These are phyloP conservation scores for Trametes coccinea DNA, from an alignment of 768 basidiomycete species.

Conservation along the genomic window DNA sequence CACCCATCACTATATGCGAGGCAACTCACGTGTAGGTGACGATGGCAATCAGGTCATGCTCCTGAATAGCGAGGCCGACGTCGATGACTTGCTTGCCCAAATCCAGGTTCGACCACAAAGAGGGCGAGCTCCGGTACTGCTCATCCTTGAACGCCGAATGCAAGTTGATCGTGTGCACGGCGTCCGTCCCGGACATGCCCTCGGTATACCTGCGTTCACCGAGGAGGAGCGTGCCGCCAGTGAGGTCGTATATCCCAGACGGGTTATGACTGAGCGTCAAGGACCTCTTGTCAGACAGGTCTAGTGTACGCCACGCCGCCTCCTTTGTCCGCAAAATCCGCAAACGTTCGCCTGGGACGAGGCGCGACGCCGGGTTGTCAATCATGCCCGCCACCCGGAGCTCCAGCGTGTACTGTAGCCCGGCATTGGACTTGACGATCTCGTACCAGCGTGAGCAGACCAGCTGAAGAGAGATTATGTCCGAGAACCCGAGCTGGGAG, in stretches of 20 bases:
- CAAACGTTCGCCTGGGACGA: slow-evolving; percentile 18
- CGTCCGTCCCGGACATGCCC: slow-evolving; percentile 15
- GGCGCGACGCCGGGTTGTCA: slow-evolving; percentile 21
- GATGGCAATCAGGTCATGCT: slow-evolving; percentile 28
- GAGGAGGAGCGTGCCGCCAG: slow-evolving; percentile 26
- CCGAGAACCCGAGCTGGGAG: slow-evolving; percentile 2
- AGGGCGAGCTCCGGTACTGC: neutral
- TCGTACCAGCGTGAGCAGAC: slow-evolving; percentile 7
- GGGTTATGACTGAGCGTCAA: slow-evolving; percentile 19
- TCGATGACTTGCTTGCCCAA: slow-evolving; percentile 25
- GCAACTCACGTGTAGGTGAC: slow-evolving; percentile 24
- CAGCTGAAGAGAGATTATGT: neutral
- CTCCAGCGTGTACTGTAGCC: slow-evolving; percentile 22
- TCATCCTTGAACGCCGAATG: slow-evolving; percentile 2
- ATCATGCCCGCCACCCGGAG: slow-evolving; percentile 15
- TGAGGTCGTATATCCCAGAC: slow-evolving; percentile 31
- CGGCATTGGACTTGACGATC: slow-evolving; percentile 6
- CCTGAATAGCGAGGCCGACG: slow-evolving; percentile 26
- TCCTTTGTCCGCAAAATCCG: slow-evolving; percentile 14
- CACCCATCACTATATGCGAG: no score
- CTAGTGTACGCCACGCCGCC: slow-evolving; percentile 16
- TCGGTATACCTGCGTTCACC: slow-evolving; percentile 18
- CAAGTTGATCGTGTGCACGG: slow-evolving; percentile 7
- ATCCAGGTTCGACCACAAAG: slow-evolving; percentile 21
- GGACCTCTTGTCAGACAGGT: slow-evolving; percentile 9